A percentile compares a stretch with the other conserved stretches of the same genome.
Evolutionary conservation across 2,329 filamentous ascomycete species (phyloP).

Genomic region (Dissoconium aciculare): DNA sequence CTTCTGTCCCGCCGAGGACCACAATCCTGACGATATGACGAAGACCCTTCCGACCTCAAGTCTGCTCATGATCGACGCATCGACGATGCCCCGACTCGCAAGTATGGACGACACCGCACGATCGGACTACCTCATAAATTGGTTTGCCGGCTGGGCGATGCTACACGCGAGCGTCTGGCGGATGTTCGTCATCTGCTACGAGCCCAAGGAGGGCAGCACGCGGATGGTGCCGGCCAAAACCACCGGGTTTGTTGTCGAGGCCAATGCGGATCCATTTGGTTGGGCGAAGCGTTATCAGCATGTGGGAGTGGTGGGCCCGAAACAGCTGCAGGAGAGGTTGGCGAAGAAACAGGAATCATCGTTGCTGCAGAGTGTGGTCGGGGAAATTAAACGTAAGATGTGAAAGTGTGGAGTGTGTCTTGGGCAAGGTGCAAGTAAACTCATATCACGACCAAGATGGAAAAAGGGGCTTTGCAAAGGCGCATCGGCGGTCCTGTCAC

Average conservation of each 20-base stretch:
- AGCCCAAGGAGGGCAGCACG: constrained; percentile 6
- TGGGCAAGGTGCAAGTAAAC: too few species aligned
- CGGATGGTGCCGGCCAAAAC: constrained; percentile 4
- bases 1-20: constrained; percentile 15
- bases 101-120: not conserved
- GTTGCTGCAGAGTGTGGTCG: too few species aligned
- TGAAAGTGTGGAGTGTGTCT: too few species aligned
- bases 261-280: constrained; percentile 11
- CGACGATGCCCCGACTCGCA: not conserved
- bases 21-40: constrained; percentile 8
- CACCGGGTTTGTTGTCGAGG: too few species aligned
- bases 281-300: constrained; percentile 18
- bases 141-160: constrained; percentile 21
- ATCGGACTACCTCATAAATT: constrained; percentile 16
- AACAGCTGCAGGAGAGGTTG: constrained; percentile 6
- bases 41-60: constrained; percentile 8
- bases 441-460: too few species aligned
- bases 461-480: too few species aligned
- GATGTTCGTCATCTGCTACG: constrained; percentile 19
- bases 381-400: too few species aligned
- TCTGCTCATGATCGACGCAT: constrained; percentile 12
- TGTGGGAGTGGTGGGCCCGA: constrained; percentile 13
- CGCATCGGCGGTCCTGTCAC: too few species aligned
- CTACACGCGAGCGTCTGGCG: constrained; percentile 14
- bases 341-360: constrained; percentile 3